Base-by-base conservation (phyloP, 306 rosid species). In the Ormosia semicastrata region DNA sequence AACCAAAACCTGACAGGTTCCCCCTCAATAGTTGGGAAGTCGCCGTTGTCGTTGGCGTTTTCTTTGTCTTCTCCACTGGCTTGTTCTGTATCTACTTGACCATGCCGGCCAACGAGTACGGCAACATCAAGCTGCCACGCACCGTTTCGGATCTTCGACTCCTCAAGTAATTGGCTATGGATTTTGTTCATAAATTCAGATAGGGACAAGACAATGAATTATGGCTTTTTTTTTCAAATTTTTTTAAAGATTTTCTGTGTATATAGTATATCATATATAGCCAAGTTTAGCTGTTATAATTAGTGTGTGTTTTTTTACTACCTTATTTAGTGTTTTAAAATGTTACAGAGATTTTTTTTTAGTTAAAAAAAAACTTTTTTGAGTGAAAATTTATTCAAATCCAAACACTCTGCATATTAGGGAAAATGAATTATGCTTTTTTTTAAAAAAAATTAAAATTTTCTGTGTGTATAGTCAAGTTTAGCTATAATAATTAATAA, bases 91-190 rank as follows among this genome's bases (percentile, higher is more conserved):
- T 92, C 79, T 88, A 83, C 88, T 75, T 82, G 64, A 87, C 91
- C 79, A 90, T 92, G 91, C 97, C 94, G 4, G 64, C 88, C 4
- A 81, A 92, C n/a, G 87, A 85, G 49, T 85, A 73, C 47, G 83
- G 87, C 5, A 84, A 84, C 3, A 80, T 92, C 33, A 90, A 87
- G 89, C 90, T 90, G 15, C 97, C 97, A 2, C 90, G 91, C 64
- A 69, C 91, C 8, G n/a, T 92, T 75, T 80, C 91, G 13, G 97
- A 90, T 85, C 91, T 92, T 30, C 91, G 92, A 7, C 11, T 83
- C 24, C 97, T 92, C 89, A 92, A 88, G 97, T 92, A 72, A 49
- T 49, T 49, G 4, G 4, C 24, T 24, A 24, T 24, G 24, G 24
- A 0, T 24, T 43, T 43, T 43, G 47, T 6, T 43, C 47, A 7